A percentile compares a stretch with the other conserved stretches of the same genome.
These are phyloP conservation scores for Paramyrothecium roridum DNA, from an alignment of 2,329 filamentous ascomycete genomes.

Conservation along the genomic window DNA sequence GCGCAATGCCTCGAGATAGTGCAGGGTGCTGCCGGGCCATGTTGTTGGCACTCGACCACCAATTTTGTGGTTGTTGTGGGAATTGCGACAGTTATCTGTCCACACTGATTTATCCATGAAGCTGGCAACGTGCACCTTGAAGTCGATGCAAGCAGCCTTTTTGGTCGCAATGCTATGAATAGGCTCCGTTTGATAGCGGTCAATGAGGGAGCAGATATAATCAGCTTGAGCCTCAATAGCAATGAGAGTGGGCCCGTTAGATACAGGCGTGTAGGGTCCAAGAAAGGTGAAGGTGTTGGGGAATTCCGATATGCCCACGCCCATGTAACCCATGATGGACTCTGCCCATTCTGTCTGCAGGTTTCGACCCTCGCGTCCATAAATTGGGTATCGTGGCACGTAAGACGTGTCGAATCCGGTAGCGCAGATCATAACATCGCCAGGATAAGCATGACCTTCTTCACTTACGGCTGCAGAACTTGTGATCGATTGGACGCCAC, in stretches of 20 bases:
- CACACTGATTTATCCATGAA: neutral
- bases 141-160: neutral
- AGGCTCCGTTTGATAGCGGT: neutral
- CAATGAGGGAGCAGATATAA: conserved; percentile 1
- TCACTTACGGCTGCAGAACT: conserved; percentile 44
- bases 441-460: conserved; percentile 43
- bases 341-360: conserved; percentile 45
- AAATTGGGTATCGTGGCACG: conserved; percentile 46
- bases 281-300: conserved; percentile 54
- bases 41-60: neutral
- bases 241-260: conserved; percentile 22
- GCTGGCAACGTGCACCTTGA: neutral
- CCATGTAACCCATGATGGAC: conserved; percentile 49
- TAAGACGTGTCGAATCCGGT: conserved; percentile 56
- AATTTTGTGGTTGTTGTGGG: neutral
- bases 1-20: neutral
- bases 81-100: conserved; percentile 1
- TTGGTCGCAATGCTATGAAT: conserved; percentile 1
- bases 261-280: conserved; percentile 36
- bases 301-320: conserved; percentile 46
- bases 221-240: conserved; percentile 2
- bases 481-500: conserved; percentile 30
- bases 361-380: conserved; percentile 43
- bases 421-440: conserved; percentile 56
- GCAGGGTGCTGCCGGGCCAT: neutral